Base-by-base conservation (phyloP, 2,329 filamentous ascomycete genomes). In the Pseudovirgaria hyperparasitica region DNA sequence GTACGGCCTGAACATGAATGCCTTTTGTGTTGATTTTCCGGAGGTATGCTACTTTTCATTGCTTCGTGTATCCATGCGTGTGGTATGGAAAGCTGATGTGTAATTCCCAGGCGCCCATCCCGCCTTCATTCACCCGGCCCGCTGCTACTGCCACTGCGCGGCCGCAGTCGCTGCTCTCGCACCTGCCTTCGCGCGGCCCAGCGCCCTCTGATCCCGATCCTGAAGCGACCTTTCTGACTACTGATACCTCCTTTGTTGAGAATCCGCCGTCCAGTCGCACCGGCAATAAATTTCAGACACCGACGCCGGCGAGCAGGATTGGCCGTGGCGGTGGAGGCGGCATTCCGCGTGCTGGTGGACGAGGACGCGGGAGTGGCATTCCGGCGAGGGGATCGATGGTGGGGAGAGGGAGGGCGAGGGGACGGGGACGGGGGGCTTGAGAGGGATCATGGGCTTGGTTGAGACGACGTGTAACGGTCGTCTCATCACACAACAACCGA, bases 1-100 rank as follows among this genome's bases (percentile, higher is more conserved):
- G 23, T 98, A 96, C 45, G 90, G 90, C 2, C 55, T 98, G 50
- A 96, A 96, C 49, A 94, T 98, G 86, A 96, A 94, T 54, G 90
- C 90, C 2, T 98, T 96, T 52, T 96, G 87, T 52, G 86, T 96
- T 17, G 90, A 98, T 53, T 98, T 94, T 39, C 82, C 85, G 0
- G 90, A 98, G 72, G 85, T 85, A 58, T 16, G 8, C 5, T 8
- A 8, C 11, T 15, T 7, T 4, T n/a, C 18, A 16, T 25, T 9
- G 9, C 7, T 10, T 17, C 11, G 11, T 9, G 11, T 5, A 8
- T 26, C 8, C 24, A 6, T 10, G 5, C 4, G n/a, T 10, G 16
- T 15, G 20, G 2, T 23, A 11, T 21, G 12, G 16, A 22, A 9
- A 22, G 10, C 21, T 19, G 11, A 16, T 27, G 16, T 21, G 28